Percentiles rank a stretch among this genome's conserved stretches.
Conservation (phyloP, 371 early-diverging fungal species). For the Mucor sp. region DNA sequence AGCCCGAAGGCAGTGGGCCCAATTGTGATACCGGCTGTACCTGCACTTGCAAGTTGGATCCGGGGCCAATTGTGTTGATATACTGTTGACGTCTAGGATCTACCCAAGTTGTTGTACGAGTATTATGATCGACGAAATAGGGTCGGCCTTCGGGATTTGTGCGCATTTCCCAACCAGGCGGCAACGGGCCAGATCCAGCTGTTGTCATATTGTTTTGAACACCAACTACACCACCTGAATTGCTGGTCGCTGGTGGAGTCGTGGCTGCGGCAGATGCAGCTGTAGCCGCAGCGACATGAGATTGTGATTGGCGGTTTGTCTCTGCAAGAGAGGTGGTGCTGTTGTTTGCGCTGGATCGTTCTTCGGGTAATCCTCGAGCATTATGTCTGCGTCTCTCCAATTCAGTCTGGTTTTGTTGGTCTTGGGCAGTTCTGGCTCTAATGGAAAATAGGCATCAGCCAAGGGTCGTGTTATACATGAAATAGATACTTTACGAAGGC, state of each 20-base stretch:
- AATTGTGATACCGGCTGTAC: conserved; percentile 79
- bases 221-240: conserved; percentile 4
- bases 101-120: conserved; percentile 96
- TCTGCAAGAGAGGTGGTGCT: conserved; percentile 9
- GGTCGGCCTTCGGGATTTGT: conserved; percentile 90
- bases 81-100: conserved; percentile 83
- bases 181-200: conserved; percentile 82
- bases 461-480: not conserved
- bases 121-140: conserved; percentile 98
- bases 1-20: conserved; percentile 92
- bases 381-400: conserved; percentile 76
- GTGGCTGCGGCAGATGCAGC: not conserved
- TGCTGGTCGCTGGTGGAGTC: not conserved
- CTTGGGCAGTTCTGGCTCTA: conserved; percentile 47
- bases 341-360: conserved; percentile 27
- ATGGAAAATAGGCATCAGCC: not conserved
- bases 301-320: not conserved
- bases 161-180: conserved; percentile 93
- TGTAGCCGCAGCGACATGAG: not conserved
- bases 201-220: conserved; percentile 61
- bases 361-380: conserved; percentile 82
- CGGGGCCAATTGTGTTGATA: conserved; percentile 57
- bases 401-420: conserved; percentile 65
- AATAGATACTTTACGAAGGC: conserved; percentile 35
- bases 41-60: conserved; percentile 61